Conservation (phyloP, 2,329 filamentous ascomycete species). For the Penicillium paneum region DNA sequence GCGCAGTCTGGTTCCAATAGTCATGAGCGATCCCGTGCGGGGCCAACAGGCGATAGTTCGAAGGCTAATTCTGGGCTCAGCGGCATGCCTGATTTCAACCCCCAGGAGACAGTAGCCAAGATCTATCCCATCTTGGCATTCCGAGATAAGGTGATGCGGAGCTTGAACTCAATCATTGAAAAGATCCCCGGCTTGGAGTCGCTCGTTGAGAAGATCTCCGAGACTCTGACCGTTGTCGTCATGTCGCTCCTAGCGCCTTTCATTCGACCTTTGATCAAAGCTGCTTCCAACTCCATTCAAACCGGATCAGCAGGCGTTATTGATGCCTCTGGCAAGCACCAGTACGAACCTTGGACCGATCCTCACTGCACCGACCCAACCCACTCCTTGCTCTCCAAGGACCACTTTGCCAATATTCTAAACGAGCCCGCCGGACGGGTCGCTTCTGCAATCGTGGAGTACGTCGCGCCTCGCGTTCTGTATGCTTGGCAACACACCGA, state of each 20-base stretch:
- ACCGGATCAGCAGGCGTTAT: constrained; percentile 73
- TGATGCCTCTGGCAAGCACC: constrained; percentile 66
- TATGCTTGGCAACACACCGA: constrained; percentile 90
- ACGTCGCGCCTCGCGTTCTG: constrained; percentile 79
- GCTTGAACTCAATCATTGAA: constrained; percentile 76
- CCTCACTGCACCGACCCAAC: constrained; percentile 72
- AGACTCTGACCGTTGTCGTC: constrained; percentile 88
- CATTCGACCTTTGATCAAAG: constrained; percentile 83
- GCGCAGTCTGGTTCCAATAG: constrained; percentile 17
- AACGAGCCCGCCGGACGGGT: constrained; percentile 74
- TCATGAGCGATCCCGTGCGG: constrained; percentile 29
- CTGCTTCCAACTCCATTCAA: constrained; percentile 80
- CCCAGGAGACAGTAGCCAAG: constrained; percentile 69
- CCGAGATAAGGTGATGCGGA: constrained; percentile 86
- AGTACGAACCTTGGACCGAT: constrained; percentile 78
- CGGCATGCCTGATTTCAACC: constrained; percentile 77
- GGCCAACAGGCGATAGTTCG: constrained; percentile 37
- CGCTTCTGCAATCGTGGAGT: constrained; percentile 74
- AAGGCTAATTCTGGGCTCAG: constrained; percentile 56
- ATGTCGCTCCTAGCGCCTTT: constrained; percentile 88
- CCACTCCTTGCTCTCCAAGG: constrained; percentile 78
- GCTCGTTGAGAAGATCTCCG: constrained; percentile 89
- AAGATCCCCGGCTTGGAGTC: constrained; percentile 88
- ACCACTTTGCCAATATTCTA: constrained; percentile 76
- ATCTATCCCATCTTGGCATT: constrained; percentile 96